Evolutionary conservation across 441 rosid species (phyloP), one percentile per base, ranked within the genome.

Genomic region (Mallotus japonicus): DNA sequence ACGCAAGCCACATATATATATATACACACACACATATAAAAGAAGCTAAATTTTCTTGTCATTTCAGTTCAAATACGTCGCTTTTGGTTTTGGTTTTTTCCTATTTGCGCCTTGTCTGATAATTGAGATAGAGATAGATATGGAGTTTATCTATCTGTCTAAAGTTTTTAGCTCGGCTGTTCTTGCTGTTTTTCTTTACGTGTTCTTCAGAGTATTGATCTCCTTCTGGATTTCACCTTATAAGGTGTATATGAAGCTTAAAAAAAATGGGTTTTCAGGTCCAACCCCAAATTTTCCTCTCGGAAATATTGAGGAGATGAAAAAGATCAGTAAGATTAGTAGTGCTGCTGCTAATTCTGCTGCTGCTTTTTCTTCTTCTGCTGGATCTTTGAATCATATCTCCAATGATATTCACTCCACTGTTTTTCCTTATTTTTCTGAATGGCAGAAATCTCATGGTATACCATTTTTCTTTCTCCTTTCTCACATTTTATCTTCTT

Each of bases 361-460:
- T 28, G 2, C 32, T 28, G 2, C 3, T 28, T 28, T 3, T 28
- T 28, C 68, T 54, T 47, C 67, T 50, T 22, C 71, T 70, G 71
- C 84, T 34, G 62, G 63, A 66, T 34, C 78, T 71, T 73, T 78
- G 56, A 19, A 28, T 28, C 32, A 62, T 14, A 64, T 92, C 65
- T 88, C 89, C 58, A 88, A 95, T 75, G 90, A 95, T 77, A 91
- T 95, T 72, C 98, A 95, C 78, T 85, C 90, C 67, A 64, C 79
- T 57, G 93, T 89, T 3, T 89, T 91, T 80, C 98, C 98, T 61
- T 88, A 87, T 83, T 95, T 91, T 42, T 76, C 95, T 72, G 81
- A 69, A 44, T 95, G 99, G 99, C 97, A 92, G 75, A 76, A 86
- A 55, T 83, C 86, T 24, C 78, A 91, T 67, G 99, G 96, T 88